Evolutionary conservation across 1,284 basidiomycete species (phyloP).

Genomic region (Serendipita sp.): DNA sequence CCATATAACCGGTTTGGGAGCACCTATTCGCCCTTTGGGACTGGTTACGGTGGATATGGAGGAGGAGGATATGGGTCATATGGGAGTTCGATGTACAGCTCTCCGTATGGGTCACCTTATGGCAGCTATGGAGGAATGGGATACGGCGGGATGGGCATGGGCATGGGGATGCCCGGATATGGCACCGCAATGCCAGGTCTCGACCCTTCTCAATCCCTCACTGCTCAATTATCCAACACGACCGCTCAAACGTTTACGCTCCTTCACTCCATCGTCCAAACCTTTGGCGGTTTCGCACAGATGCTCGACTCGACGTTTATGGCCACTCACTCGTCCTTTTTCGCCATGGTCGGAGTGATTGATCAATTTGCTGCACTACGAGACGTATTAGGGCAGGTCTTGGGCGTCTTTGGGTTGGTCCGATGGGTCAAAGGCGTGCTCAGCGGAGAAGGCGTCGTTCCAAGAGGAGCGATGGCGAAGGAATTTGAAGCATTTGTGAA

Average conservation of each 20-base stretch:
- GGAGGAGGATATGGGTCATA: slow-evolving; percentile 22
- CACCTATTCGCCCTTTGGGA: slow-evolving; percentile 24
- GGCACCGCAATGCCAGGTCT: slow-evolving; percentile 19
- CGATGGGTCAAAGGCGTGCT: slow-evolving; percentile 64
- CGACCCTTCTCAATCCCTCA: slow-evolving; percentile 45
- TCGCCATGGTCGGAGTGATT: slow-evolving; percentile 95
- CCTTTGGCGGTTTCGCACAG: slow-evolving; percentile 90
- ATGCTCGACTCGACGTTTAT: slow-evolving; percentile 98
- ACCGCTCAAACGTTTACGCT: slow-evolving; percentile 90
- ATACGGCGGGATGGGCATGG: slow-evolving; percentile 24
- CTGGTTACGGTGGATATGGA: slow-evolving; percentile 23
- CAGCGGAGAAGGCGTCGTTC: slow-evolving; percentile 29
- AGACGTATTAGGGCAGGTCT: slow-evolving; percentile 84
- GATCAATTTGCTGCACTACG: slow-evolving; percentile 89
- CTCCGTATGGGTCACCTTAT: slow-evolving; percentile 26
- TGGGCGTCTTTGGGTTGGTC: slow-evolving; percentile 81
- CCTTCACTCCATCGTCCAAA: slow-evolving; percentile 88
- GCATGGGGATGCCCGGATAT: slow-evolving; percentile 24
- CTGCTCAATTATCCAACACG: slow-evolving; percentile 76
- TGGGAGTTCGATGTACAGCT: slow-evolving; percentile 23
- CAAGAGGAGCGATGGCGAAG: slow-evolving; percentile 28
- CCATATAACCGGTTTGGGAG: slow-evolving; percentile 35
- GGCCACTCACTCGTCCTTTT: slow-evolving; percentile 97
- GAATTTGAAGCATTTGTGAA: slow-evolving; percentile 59
- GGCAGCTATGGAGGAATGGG: slow-evolving; percentile 28